Base-by-base conservation (phyloP, 495 filamentous ascomycete species). In the Hyaloscypha finlandica region DNA sequence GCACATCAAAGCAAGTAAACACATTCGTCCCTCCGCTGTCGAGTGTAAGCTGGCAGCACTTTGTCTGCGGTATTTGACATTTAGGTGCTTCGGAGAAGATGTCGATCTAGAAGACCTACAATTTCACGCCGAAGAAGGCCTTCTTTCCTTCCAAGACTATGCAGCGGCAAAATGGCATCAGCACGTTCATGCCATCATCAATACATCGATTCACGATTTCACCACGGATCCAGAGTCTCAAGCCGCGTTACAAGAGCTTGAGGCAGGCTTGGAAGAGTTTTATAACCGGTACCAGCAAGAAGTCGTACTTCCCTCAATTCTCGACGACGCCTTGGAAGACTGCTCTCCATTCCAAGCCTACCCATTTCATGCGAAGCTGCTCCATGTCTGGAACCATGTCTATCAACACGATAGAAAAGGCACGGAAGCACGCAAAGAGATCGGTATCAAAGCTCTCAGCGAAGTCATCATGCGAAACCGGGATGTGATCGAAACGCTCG, bases 71-170 rank as follows among this genome's bases (percentile, higher is more conserved):
- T 77, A 77, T 59, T 68, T 77, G 20, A 74, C 73, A 12, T 74
- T 76, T 42, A 42, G 56, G 19, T 70, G 67, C 59, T 75, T 77
- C 52, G 56, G 65, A n/a, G 56, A 60, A 22, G 71, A 76, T 0
- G 20, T 51, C 5, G 14, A 54, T 68, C 4, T 35, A 52, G 32
- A 53, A 8, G 61, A 71, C 11, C 20, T 63, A 32, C 25, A 63
- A 14, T 66, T 76, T 30, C 45, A n/a, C n/a, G 14, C 55, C 2
- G 53, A 65, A 19, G 45, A 70, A 55, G 77, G 77, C 8, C 42
- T 68, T 45, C 68, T 77, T 58, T 67, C 71, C 0, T 76, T 78
- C 31, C 74, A 77, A 61, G 77, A 80, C 68, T 80, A 80, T 59
- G 78, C 75, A 1, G 64, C 74, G 2, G 71, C 74, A 9, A 78